A percentile compares a stretch with the other conserved stretches of the same genome.
These are phyloP conservation scores for Naematelia encephala DNA, from an alignment of 768 basidiomycete species.

Conservation along the genomic window DNA sequence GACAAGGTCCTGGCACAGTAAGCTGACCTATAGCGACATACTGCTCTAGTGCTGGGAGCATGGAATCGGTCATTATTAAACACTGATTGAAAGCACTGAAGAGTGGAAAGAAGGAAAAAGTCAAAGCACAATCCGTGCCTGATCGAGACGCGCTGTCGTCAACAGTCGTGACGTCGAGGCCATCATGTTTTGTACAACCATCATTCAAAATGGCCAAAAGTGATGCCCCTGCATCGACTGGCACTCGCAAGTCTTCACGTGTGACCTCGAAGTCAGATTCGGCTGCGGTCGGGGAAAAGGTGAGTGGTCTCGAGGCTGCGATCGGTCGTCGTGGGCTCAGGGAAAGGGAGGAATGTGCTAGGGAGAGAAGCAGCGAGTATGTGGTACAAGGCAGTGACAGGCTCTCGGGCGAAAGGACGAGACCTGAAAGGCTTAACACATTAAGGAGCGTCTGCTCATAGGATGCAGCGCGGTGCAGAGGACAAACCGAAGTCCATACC, in stretches of 20 bases:
- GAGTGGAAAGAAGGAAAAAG: background rate
- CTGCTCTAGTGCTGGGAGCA: conserved; percentile 21
- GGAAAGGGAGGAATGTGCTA: too few species aligned
- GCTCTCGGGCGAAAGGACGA: too few species aligned
- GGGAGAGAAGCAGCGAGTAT: too few species aligned
- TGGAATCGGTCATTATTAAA: too few species aligned
- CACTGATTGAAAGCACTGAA: background rate
- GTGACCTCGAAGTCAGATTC: background rate
- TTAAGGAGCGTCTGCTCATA: too few species aligned
- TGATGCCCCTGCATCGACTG: background rate
- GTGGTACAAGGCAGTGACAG: too few species aligned
- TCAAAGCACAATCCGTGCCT: background rate
- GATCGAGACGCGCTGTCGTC: background rate
- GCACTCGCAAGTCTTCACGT: background rate
- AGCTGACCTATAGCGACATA: conserved; percentile 36
- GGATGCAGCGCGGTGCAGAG: conserved; percentile 10
- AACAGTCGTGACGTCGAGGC: background rate
- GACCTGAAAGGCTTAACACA: too few species aligned
- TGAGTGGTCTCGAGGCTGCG: background rate
- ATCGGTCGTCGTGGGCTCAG: too few species aligned
- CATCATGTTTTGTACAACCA: background rate
- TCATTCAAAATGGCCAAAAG: background rate
- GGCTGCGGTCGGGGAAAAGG: background rate
- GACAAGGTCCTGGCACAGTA: background rate
- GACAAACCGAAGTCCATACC: conserved; percentile 6